Conservation (phyloP, 768 basidiomycete genomes). For the Boletus tomentosulus region DNA sequence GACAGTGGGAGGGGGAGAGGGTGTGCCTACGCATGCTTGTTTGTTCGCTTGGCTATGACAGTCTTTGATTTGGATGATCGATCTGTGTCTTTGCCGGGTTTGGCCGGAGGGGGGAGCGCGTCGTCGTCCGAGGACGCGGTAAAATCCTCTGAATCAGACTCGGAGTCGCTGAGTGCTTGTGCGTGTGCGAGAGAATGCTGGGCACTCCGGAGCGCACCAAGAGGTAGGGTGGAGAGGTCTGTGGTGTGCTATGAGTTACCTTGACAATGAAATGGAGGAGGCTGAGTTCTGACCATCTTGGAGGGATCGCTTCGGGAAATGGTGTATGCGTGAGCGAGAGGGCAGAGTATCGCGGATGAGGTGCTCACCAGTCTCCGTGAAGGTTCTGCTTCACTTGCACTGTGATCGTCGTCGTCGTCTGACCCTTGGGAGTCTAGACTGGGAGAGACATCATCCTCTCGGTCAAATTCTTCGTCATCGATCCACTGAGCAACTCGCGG, state of each 20-base stretch:
- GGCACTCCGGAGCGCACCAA: slow-evolving; percentile 64
- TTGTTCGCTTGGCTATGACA: slow-evolving; percentile 55
- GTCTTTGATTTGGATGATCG: slow-evolving; percentile 42
- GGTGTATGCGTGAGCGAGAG: not conserved
- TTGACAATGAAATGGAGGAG: not conserved
- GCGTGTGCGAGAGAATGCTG: slow-evolving; percentile 49
- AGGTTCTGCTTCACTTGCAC: slow-evolving; percentile 1
- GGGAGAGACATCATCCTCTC: slow-evolving; percentile 5
- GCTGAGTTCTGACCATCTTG: slow-evolving; percentile 20
- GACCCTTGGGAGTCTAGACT: slow-evolving; percentile 15
- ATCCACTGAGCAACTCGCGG: slow-evolving; percentile 63
- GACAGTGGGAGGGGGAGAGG: not conserved
- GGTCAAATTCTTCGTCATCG: slow-evolving; percentile 42
- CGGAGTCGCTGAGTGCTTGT: slow-evolving; percentile 37
- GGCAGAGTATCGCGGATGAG: not conserved
- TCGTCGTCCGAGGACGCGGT: slow-evolving; percentile 12
- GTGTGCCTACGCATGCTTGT: slow-evolving; percentile 81
- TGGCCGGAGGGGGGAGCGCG: not conserved
- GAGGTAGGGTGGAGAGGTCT: slow-evolving; percentile 60
- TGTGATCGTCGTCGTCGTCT: not conserved
- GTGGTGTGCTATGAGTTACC: slow-evolving; percentile 4
- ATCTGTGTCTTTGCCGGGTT: slow-evolving; percentile 31
- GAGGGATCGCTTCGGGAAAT: slow-evolving; percentile 21
- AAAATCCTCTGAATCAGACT: slow-evolving; percentile 29
- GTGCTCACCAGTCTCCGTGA: slow-evolving; percentile 16